Evolutionary conservation across 345 rosid genomes (phyloP).

Genomic region (Odontarrhena argentea): DNA sequence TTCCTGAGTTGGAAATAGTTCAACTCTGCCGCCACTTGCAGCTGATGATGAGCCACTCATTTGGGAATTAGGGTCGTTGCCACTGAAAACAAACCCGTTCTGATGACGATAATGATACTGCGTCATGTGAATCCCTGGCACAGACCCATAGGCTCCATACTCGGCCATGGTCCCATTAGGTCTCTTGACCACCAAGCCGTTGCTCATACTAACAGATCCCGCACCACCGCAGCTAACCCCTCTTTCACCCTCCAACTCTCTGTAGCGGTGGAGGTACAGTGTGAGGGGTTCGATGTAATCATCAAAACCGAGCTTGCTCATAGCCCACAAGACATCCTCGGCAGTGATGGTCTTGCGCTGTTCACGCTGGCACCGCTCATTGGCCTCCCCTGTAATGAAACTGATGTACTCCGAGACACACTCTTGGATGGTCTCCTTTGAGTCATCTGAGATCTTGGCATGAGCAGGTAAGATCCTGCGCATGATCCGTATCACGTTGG

Average conservation of each 20-base stretch:
- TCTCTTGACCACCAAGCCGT: constrained; percentile 63
- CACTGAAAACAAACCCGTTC: constrained; percentile 44
- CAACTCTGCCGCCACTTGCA: constrained; percentile 33
- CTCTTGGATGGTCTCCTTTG: constrained; percentile 95
- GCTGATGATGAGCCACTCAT: constrained; percentile 40
- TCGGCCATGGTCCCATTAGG: constrained; percentile 41
- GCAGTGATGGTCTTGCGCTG: constrained; percentile 97
- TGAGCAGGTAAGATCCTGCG: constrained; percentile 84
- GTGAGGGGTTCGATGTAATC: constrained; percentile 85
- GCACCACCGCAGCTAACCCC: constrained; percentile 39
- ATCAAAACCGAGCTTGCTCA: constrained; percentile 93
- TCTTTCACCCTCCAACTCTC: constrained; percentile 73
- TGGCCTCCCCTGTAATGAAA: constrained; percentile 96
- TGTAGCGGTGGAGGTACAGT: constrained; percentile 71
- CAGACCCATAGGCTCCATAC: constrained; percentile 50
- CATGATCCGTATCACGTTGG: constrained; percentile 91
- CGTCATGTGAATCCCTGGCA: constrained; percentile 48
- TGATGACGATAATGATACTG: constrained; percentile 48
- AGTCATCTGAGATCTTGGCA: constrained; percentile 92
- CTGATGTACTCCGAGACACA: constrained; percentile 98
- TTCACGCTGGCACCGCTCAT: constrained; percentile 93
- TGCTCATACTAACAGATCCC: constrained; percentile 46
- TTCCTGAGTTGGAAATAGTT: constrained; percentile 37
- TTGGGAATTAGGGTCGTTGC: constrained; percentile 28
- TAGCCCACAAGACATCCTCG: constrained; percentile 89